Evolutionary conservation across 2,329 filamentous ascomycete species (phyloP), one percentile per base, ranked within the genome.

Genomic region (Colletotrichum sp.): DNA sequence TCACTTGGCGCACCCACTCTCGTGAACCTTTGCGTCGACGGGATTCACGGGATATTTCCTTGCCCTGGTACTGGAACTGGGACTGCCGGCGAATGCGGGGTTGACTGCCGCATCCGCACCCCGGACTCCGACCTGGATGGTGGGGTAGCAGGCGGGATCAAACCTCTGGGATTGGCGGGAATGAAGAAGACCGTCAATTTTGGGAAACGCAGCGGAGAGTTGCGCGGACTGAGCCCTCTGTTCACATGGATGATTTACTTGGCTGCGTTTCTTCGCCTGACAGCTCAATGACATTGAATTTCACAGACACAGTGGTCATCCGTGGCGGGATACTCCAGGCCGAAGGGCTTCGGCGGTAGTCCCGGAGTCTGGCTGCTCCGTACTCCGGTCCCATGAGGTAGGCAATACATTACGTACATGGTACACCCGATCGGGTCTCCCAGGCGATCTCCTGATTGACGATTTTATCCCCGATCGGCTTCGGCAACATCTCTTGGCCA

Each of bases 61-160:
- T 44, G n/a, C 68, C 68, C 57, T 39, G 66, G 66, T 29, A 30
- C 52, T 29, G 68, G 68, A 27, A 49, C 15, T 63, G 57, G 34
- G 68, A 70, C 68, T 63, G 34, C 68, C 57, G 68, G 68, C 19
- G 32, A 52, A 70, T 70, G 68, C 68, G 68, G 68, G 68, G 57
- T 70, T 32, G 34, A 70, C 68, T 70, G 57, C 68, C 57, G 67
- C 19, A 32, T 69, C 66, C 66, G 67, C 52, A 34, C 67, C 34
- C 52, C 25, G 66, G 34, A 44, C 29, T n/a, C 68, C 68, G 68
- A 70, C 29, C 16, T 25, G 29, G 22, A 12, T 11, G 66, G 13
- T 69, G 55, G 22, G 34, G 55, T 49, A 25, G 25, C 52, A 57
- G 55, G 67, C 67, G 67, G 68, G 68, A 70, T 70, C 67, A 63